Base-by-base conservation (phyloP, 2,329 filamentous ascomycete genomes). In the Aspergillus spinulosporus region DNA sequence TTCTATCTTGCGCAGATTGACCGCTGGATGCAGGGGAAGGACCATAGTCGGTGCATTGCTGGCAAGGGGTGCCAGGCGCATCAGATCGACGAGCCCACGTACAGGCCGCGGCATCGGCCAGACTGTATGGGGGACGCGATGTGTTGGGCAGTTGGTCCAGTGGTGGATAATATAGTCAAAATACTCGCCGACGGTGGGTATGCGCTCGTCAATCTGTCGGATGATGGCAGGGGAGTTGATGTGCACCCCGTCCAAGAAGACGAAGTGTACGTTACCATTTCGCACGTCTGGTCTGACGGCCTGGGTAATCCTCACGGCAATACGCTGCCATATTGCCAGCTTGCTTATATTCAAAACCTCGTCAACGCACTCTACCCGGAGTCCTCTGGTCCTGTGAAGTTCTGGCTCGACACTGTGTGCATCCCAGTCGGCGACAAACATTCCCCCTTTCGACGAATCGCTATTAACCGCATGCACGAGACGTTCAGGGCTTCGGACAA, bases 211-310 rank as follows among this genome's bases (percentile, higher is more conserved):
- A 14, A 47, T 8, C 8, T 47, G 29, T 9, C n/a, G 9, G 7
- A 21, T 4, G 21, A 36, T 34, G n/a, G n/a, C 11, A 34, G 31
- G 26, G 31, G n/a, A 7, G 44, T 36, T 4, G 29, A 34, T 6
- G 31, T 14, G 1, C 29, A 47, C 5, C 12, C 29, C 4, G 44
- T n/a, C 5, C 14, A 34, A 3, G 9, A 47, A 7, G 44, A 31
- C 6, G 44, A 36, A 9, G n/a, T 47, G 14, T 47, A 47, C 31
- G 44, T 36, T 9, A 47, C 44, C 14, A 47, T 47, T 2, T 47
- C 44, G n/a, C 44, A 47, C 4, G 44, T 47, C 44, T 47, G 44
- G 44, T 47, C 44, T 4, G 44, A 47, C 11, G 44, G 44, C 6
- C 31, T 47, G 29, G 44, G 44, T 5, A 47, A 47, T 8, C 44